Percentiles rank a stretch among this genome's conserved stretches.
Evolutionary conservation across 2,329 filamentous ascomycete species (phyloP).

Genomic region (Phoma sp.): DNA sequence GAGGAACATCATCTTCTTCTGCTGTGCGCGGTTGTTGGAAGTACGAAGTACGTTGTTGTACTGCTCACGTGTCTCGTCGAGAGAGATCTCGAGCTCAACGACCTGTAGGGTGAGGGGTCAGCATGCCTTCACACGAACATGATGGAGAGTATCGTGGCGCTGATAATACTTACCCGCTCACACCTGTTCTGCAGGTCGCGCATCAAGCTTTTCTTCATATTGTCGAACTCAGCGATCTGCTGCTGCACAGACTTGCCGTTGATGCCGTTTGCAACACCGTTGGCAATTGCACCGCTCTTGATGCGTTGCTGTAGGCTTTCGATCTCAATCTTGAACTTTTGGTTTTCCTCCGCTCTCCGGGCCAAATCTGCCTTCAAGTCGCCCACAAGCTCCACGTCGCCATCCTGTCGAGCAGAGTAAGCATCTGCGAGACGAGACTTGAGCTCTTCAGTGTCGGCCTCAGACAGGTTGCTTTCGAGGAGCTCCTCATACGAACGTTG

Average conservation of each 20-base stretch:
- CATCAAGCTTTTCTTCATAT: constrained; percentile 99
- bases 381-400: constrained; percentile 75
- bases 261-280: constrained; percentile 62
- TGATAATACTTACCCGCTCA: constrained; percentile 69
- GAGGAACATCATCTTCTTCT: constrained; percentile 99
- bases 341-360: constrained; percentile 81
- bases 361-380: constrained; percentile 78
- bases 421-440: constrained; percentile 80
- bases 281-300: constrained; percentile 69
- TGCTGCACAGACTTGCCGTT: constrained; percentile 94
- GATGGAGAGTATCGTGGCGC: constrained; percentile 15
- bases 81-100: constrained; percentile 95
- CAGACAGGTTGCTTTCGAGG: constrained; percentile 78
- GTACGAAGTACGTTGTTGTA: constrained; percentile 98
- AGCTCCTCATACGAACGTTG: constrained; percentile 87
- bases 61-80: constrained; percentile 97
- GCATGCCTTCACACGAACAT: constrained; percentile 21
- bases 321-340: constrained; percentile 79
- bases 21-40: constrained; percentile 97
- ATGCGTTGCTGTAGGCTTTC: constrained; percentile 79
- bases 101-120: constrained; percentile 55
- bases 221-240: constrained; percentile 97
- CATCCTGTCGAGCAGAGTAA: constrained; percentile 76
- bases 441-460: constrained; percentile 82
- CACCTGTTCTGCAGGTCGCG: constrained; percentile 97